Conservation (phyloP, 306 rosid genomes). For the Prunus mume region DNA sequence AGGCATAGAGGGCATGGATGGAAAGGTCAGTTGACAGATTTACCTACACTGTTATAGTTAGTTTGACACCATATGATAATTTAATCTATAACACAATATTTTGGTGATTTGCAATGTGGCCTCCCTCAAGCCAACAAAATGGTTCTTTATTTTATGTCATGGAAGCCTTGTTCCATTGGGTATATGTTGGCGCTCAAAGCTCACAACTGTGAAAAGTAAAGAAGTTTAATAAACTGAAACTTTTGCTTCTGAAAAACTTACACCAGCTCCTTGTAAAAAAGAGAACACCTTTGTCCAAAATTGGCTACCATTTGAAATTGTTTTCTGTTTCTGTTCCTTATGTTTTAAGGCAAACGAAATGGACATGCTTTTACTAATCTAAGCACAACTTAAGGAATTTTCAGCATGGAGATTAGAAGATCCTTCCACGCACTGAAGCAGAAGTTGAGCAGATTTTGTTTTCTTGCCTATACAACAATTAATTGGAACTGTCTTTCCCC, state of each 20-base stretch:
- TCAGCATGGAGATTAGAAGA: not conserved
- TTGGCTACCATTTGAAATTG: not conserved
- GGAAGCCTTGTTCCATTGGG: not conserved
- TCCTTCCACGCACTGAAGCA: not conserved
- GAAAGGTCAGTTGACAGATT: slow-evolving; percentile 53
- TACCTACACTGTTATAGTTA: not conserved
- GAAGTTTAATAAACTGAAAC: not conserved
- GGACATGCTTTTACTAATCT: not conserved
- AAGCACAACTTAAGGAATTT: not conserved
- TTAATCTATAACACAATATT: not conserved
- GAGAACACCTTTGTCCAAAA: not conserved
- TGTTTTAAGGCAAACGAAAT: too few species aligned
- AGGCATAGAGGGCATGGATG: slow-evolving; percentile 98
- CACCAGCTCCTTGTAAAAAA: not conserved
- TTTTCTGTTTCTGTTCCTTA: not conserved
- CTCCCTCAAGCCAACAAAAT: not conserved
- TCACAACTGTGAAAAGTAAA: not conserved
- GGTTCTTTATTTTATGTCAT: not conserved
- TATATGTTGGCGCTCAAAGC: not conserved
- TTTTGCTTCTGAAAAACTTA: not conserved
- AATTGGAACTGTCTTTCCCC: not conserved
- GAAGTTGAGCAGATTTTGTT: not conserved
- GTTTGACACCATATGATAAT: not conserved
- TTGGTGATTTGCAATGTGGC: not conserved
- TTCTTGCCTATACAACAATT: not conserved